A percentile compares a stretch with the other conserved stretches of the same genome.
phyloP scores from a whole-genome alignment of 2,329 filamentous ascomycete species.

The Talaromyces sp. region DNA sequence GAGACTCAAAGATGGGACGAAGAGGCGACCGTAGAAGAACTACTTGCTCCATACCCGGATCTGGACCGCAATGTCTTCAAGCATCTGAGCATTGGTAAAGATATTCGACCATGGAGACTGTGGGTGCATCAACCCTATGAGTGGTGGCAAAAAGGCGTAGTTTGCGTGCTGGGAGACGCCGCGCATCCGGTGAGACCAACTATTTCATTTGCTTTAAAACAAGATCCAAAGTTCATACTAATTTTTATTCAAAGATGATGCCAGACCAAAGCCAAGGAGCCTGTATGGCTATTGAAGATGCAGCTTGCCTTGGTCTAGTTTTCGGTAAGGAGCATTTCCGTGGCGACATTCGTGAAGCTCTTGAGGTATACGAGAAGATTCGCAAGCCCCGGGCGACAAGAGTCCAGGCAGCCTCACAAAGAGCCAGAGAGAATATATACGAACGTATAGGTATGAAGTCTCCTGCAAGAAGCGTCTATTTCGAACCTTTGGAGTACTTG shows the following conservation, averaged over 20 bases:
- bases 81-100: constrained; percentile 56
- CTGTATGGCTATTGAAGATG: constrained; percentile 64
- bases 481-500: not conserved
- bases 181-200: constrained; percentile 47
- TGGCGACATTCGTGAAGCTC: constrained; percentile 45
- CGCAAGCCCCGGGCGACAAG: constrained; percentile 52
- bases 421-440: constrained; percentile 58
- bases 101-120: constrained; percentile 62
- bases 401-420: constrained; percentile 54
- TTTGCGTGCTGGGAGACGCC: constrained; percentile 61
- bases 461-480: not conserved
- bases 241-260: constrained; percentile 47
- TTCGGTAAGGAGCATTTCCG: constrained; percentile 49
- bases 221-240: not conserved
- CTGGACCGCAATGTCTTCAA: constrained; percentile 54
- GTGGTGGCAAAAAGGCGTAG: constrained; percentile 48
- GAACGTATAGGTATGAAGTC: constrained; percentile 51
- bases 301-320: constrained; percentile 57
- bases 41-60: constrained; percentile 56
- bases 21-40: constrained; percentile 53
- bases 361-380: constrained; percentile 50
- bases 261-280: constrained; percentile 65
- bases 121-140: constrained; percentile 52
- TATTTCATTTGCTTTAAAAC: not conserved
- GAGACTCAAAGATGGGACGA: constrained; percentile 56